A percentile compares a stretch with the other conserved stretches of the same genome.
Evolutionary conservation across 2,329 filamentous ascomycete genomes (phyloP).

Genomic region (Botrytis squamosa): DNA sequence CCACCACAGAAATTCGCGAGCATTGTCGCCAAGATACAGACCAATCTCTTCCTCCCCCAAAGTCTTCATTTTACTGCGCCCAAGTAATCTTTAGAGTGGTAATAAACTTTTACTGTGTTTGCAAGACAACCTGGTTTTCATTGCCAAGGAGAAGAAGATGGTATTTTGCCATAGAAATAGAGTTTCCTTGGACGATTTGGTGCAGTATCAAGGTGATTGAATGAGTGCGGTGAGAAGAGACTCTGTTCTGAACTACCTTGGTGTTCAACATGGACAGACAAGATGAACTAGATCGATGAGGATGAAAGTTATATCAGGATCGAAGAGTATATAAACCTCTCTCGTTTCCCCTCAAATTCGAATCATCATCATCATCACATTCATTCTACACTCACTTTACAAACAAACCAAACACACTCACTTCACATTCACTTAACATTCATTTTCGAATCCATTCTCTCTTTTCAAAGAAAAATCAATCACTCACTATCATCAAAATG

Average conservation of each 20-base stretch:
- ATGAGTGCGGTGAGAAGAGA: neutral
- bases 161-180: neutral
- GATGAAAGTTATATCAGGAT: neutral
- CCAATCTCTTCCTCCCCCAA: neutral
- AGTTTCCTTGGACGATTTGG: neutral
- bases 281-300: neutral
- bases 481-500: neutral
- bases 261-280: neutral
- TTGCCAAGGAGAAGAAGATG: neutral
- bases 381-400: neutral
- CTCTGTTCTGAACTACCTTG: neutral
- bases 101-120: neutral
- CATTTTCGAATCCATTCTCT: neutral
- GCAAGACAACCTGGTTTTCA: neutral
- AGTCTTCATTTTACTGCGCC: neutral
- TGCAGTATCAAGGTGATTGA: neutral
- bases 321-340: slow-evolving; percentile 5
- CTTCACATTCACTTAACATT: neutral
- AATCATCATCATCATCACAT: neutral
- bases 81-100: neutral
- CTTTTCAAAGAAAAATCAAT: neutral
- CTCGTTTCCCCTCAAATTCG: neutral
- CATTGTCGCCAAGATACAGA: neutral
- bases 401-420: neutral
- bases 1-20: neutral